Percentiles rank a stretch among this genome's conserved stretches.
phyloP scores from a whole-genome alignment of 441 rosid species.

The Populus hybrid region DNA sequence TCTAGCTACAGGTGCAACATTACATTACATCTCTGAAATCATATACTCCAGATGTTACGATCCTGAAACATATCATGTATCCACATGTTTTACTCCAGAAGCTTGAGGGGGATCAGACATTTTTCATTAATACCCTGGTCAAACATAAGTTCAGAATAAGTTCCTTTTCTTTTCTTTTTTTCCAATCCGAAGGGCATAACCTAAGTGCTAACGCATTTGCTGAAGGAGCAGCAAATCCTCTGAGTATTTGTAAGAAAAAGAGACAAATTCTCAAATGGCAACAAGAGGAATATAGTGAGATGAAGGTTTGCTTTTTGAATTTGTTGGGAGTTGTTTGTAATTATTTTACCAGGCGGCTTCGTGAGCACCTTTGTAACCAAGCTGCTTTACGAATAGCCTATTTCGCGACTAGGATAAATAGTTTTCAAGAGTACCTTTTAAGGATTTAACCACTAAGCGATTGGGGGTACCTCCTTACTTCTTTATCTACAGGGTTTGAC shows the following conservation, averaged over 20 bases:
- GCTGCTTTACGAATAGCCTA: neutral
- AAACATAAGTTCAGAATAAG: neutral
- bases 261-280: too few relatives aligned
- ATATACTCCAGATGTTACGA: neutral
- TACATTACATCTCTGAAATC: neutral
- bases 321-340: neutral
- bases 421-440: neutral
- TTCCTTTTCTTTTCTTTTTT: too few relatives aligned
- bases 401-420: neutral
- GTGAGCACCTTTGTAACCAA: neutral
- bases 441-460: neutral
- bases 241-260: too few relatives aligned
- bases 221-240: neutral
- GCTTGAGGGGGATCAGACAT: neutral
- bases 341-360: neutral
- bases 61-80: neutral
- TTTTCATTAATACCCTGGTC: neutral
- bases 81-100: neutral
- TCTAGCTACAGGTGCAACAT: neutral
- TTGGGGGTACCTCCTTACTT: neutral
- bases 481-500: neutral
- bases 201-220: too few relatives aligned
- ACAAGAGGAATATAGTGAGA: neutral
- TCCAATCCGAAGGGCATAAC: too few relatives aligned
- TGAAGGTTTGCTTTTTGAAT: neutral